A percentile compares a stretch with the other conserved stretches of the same genome.
Conservation (phyloP, 1,284 basidiomycete genomes). For the Rhodotorula sp. region DNA sequence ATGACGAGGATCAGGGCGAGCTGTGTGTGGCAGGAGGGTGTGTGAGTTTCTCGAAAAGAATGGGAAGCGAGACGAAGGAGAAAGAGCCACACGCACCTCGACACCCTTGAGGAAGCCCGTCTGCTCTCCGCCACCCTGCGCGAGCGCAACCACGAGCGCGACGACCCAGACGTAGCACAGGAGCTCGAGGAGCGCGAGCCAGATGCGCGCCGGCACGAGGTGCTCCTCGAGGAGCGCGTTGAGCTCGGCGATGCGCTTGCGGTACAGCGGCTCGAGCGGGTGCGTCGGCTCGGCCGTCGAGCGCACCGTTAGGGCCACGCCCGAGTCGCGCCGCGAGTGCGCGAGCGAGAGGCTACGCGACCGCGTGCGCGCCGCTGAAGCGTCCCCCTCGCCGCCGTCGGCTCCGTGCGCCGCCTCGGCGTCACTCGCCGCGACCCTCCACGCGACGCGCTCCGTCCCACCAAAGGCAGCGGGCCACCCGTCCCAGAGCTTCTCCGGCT, state of each 20-base stretch:
- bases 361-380: background rate
- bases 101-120: conserved; percentile 35
- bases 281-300: conserved; percentile 15
- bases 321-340: conserved; percentile 21
- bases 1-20: conserved; percentile 34
- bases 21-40: background rate
- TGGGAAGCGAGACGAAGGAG: background rate
- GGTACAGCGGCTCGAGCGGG: conserved; percentile 28
- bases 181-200: conserved; percentile 30
- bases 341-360: background rate
- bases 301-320: conserved; percentile 25
- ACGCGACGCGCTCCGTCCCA: conserved; percentile 13
- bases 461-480: conserved; percentile 39
- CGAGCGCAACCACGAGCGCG: conserved; percentile 32
- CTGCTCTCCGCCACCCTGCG: conserved; percentile 15
- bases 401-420: conserved; percentile 6
- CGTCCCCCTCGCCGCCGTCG: background rate
- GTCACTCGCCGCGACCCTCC: background rate
- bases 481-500: conserved; percentile 20
- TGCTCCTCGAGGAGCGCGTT: conserved; percentile 23
- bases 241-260: conserved; percentile 23
- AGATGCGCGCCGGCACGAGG: conserved; percentile 14
- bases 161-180: conserved; percentile 25
- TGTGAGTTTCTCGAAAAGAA: background rate
- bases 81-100: conserved; percentile 23